A percentile compares a stretch with the other conserved stretches of the same genome.
Evolutionary conservation across 495 filamentous ascomycete species (phyloP).

Genomic region (Letharia columbiana): DNA sequence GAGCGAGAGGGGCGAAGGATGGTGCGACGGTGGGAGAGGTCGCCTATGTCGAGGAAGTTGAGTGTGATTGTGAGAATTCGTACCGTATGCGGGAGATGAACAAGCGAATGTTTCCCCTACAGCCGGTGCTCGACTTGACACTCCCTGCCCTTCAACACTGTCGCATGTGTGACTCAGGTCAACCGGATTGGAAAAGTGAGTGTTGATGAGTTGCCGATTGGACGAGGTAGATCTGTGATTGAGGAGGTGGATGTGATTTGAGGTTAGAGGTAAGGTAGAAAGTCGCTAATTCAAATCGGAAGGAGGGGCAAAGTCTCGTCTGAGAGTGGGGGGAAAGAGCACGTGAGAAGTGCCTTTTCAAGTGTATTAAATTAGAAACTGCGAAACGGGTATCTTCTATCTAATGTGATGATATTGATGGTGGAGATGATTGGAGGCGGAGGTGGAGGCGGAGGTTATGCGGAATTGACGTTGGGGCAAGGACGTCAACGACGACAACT

Average conservation of each 20-base stretch:
- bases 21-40: constrained; percentile 17
- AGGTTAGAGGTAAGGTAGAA: constrained; percentile 21
- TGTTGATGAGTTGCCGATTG: background rate
- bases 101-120: constrained; percentile 98
- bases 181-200: background rate
- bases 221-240: constrained; percentile 8
- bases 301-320: constrained; percentile 22
- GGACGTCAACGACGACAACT: constrained; percentile 19
- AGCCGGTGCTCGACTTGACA: constrained; percentile 29
- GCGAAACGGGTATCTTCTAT: constrained; percentile 20
- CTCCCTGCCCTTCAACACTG: constrained; percentile 10
- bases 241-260: constrained; percentile 4
- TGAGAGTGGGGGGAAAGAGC: constrained; percentile 26
- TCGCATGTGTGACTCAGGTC: constrained; percentile 8
- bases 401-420: constrained; percentile 8
- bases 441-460: background rate
- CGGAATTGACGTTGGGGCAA: constrained; percentile 10
- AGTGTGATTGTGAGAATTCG: constrained; percentile 34
- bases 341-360: constrained; percentile 18
- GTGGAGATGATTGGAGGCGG: constrained; percentile 3
- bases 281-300: constrained; percentile 31
- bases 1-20: background rate
- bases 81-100: constrained; percentile 87
- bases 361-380: constrained; percentile 26
- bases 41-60: constrained; percentile 15